Percentiles rank a stretch among this genome's conserved stretches.
Evolutionary conservation across 73 alveolate species (phyloP).

Genomic region (Loxodes magnus): DNA sequence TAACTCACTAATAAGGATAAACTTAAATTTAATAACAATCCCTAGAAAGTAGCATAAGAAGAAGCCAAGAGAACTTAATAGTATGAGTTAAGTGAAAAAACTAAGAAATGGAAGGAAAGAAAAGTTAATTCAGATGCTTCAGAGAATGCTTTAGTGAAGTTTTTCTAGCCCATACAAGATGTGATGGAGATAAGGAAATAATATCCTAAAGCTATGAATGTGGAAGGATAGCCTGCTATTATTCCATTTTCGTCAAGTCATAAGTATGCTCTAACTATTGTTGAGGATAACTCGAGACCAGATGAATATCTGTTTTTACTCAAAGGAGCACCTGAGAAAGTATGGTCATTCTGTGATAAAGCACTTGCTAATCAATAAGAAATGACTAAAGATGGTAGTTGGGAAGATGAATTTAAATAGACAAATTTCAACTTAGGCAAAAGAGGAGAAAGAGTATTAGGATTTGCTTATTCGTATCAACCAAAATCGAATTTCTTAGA

Average conservation of each 20-base stretch:
- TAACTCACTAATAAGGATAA: conserved; percentile 7
- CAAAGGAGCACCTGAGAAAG: conserved; percentile 98
- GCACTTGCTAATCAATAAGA: no score
- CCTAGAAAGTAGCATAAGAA: neutral
- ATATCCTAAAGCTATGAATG: conserved; percentile 13
- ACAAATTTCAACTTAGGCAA: conserved; percentile 47
- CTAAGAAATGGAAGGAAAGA: no score
- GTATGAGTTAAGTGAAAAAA: neutral
- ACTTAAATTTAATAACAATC: neutral
- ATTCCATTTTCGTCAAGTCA: conserved; percentile 15
- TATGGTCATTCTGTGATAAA: conserved; percentile 64
- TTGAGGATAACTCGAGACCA: conserved; percentile 17
- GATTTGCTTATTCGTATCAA: conserved; percentile 39
- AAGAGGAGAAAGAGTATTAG: conserved; percentile 56
- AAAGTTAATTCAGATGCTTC: conserved; percentile 33
- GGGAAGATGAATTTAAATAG: conserved; percentile 26
- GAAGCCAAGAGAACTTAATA: neutral
- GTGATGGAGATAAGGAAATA: neutral
- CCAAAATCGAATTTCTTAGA: conserved; percentile 28
- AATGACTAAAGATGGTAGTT: conserved; percentile 25
- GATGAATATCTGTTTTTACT: conserved; percentile 44
- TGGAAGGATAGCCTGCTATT: conserved; percentile 14
- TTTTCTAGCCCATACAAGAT: conserved; percentile 9
- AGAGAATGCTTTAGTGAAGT: conserved; percentile 10
- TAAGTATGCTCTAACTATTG: conserved; percentile 28